These are phyloP conservation scores for Osmanthus fragrans DNA, from an alignment of 257 asterid genomes.

Conservation along the genomic window DNA sequence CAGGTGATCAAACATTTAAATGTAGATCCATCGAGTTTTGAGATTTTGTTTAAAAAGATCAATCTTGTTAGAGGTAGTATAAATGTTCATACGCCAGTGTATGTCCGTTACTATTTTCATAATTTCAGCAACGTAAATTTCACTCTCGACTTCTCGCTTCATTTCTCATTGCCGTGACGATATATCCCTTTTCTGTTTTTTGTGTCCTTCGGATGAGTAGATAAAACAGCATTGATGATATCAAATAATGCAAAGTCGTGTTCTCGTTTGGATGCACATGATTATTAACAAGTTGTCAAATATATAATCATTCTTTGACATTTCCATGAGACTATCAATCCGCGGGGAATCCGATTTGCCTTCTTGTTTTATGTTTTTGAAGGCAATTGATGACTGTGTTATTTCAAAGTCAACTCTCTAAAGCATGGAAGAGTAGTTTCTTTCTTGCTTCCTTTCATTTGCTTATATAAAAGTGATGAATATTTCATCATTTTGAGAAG, in stretches of 20 bases:
- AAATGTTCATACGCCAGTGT: no score
- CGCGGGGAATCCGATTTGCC: not conserved
- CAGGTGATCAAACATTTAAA: not conserved
- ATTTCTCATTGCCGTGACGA: not conserved
- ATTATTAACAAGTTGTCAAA: conserved; percentile 28
- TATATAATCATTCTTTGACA: conserved; percentile 16
- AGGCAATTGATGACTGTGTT: not conserved
- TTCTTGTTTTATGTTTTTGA: not conserved
- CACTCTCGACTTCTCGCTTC: not conserved
- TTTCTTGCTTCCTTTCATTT: conserved; percentile 26
- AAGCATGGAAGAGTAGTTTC: conserved; percentile 8
- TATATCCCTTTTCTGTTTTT: no score
- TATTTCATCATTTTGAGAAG: conserved; percentile 9
- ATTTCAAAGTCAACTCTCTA: conserved; percentile 33
- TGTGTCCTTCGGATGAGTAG: not conserved
- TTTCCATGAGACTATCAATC: conserved; percentile 10
- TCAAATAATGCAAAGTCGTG: conserved; percentile 14
- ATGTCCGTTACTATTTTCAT: not conserved
- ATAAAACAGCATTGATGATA: not conserved
- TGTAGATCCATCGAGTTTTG: no score
- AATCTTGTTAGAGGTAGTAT: not conserved
- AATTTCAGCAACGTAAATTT: not conserved
- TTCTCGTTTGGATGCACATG: conserved; percentile 27
- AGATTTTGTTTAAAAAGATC: not conserved
- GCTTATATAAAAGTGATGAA: conserved; percentile 6